Evolutionary conservation across 2,329 filamentous ascomycete species (phyloP).

Genomic region (Sporothrix dimorphospora): DNA sequence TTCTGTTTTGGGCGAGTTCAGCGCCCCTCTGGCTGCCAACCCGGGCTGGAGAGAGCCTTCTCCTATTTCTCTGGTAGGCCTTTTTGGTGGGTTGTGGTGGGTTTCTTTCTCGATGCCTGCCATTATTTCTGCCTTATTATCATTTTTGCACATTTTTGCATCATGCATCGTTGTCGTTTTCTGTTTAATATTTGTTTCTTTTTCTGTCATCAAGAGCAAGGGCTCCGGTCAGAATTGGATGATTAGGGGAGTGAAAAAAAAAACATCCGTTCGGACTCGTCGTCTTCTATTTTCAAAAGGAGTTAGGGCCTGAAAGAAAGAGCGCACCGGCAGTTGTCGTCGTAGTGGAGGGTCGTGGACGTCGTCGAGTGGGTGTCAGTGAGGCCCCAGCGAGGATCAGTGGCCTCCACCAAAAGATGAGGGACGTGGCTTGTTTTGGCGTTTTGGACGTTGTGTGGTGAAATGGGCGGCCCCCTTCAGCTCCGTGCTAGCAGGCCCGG

Average conservation of each 20-base stretch:
- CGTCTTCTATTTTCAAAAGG: neutral
- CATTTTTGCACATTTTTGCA: neutral
- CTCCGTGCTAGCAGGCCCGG: conserved; percentile 18
- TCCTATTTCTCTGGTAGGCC: conserved; percentile 2
- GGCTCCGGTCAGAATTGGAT: neutral
- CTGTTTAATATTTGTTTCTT: neutral
- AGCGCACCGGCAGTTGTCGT: conserved; percentile 4
- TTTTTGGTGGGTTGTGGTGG: neutral
- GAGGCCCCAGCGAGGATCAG: conserved; percentile 1
- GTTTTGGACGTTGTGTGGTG: neutral
- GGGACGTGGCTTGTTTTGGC: conserved; percentile 6
- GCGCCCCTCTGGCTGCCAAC: conserved; percentile 23
- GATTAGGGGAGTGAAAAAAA: neutral
- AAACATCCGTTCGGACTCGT: neutral
- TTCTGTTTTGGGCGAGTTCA: conserved; percentile 29
- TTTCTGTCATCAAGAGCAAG: neutral
- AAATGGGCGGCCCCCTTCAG: conserved; percentile 13
- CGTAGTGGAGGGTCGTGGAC: neutral
- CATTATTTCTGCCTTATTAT: conserved; percentile 11
- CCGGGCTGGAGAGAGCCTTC: conserved; percentile 26
- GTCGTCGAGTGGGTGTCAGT: neutral
- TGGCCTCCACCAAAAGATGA: neutral
- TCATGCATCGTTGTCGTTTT: neutral
- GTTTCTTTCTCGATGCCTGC: neutral
- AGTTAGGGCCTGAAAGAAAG: neutral